Conservation (phyloP, 805 yeast species). For the Wickerhamomyces mucosus region DNA sequence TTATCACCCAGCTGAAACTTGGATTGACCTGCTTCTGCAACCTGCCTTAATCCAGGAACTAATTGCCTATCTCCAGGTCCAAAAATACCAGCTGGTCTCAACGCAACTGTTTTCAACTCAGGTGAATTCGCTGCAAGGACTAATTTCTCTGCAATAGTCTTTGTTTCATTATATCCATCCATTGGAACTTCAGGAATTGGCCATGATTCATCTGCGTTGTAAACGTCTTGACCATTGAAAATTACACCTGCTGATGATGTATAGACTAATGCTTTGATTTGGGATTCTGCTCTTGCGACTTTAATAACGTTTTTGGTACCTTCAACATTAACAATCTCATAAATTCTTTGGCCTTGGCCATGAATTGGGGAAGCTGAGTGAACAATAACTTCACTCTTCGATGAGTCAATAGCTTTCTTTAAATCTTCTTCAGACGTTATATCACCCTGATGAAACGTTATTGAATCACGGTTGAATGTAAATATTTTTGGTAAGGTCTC, state of each 20-base stretch:
- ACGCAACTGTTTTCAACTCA: constrained; percentile 62
- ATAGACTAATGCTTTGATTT: constrained; percentile 65
- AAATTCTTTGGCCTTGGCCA: constrained; percentile 72
- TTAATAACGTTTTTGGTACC: constrained; percentile 75
- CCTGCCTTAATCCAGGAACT: constrained; percentile 84
- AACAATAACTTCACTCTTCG: constrained; percentile 68
- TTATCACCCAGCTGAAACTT: constrained; percentile 93
- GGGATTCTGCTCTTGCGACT: constrained; percentile 41
- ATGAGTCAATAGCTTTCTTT: constrained; percentile 42
- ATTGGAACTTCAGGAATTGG: constrained; percentile 87
- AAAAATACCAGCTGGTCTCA: constrained; percentile 96
- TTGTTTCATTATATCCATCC: constrained; percentile 96
- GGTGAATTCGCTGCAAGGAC: constrained; percentile 57
- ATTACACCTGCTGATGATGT: constrained; percentile 97
- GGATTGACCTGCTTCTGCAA: constrained; percentile 76
- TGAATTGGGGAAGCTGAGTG: constrained; percentile 97
- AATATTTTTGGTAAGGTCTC: constrained; percentile 59
- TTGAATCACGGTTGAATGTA: constrained; percentile 53
- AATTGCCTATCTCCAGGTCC: constrained; percentile 98
- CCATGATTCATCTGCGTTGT: constrained; percentile 89
- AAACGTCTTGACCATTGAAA: constrained; percentile 88
- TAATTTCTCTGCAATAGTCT: constrained; percentile 80
- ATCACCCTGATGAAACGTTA: constrained; percentile 72
- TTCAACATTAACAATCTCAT: constrained; percentile 80
- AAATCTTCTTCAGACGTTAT: constrained; percentile 69